phyloP scores from a whole-genome alignment of 1,139 yeast genomes.

The Saccharomyces hybrid region DNA sequence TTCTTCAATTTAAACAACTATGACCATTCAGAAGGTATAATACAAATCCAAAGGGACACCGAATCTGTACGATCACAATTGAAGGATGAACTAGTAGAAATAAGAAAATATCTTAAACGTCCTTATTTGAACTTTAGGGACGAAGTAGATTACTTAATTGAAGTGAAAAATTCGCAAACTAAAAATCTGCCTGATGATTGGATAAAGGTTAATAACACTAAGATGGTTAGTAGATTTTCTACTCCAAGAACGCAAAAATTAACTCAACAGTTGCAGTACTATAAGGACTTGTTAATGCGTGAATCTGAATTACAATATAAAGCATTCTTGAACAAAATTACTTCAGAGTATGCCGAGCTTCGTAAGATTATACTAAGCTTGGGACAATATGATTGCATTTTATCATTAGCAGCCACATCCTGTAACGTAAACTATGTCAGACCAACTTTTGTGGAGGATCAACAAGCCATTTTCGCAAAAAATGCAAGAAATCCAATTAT shows the following conservation, averaged over 20 bases:
- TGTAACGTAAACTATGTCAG: constrained; percentile 43
- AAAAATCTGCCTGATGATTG: constrained; percentile 62
- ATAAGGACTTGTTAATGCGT: constrained; percentile 49
- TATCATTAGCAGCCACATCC: constrained; percentile 58
- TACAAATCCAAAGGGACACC: constrained; percentile 38
- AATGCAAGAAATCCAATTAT: constrained; percentile 77
- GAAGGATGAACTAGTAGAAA: constrained; percentile 42
- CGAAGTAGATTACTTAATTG: constrained; percentile 65
- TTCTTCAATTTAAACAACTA: constrained; percentile 46
- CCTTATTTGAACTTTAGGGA: constrained; percentile 54
- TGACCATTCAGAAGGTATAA: constrained; percentile 38
- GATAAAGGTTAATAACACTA: constrained; percentile 69
- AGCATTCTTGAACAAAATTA: constrained; percentile 42
- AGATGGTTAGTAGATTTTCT: constrained; percentile 62
- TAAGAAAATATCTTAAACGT: constrained; percentile 44
- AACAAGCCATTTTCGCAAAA: constrained; percentile 45
- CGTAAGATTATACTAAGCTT: constrained; percentile 44
- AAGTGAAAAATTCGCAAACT: constrained; percentile 55
- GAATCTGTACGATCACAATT: constrained; percentile 38
- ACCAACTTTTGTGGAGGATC: constrained; percentile 50
- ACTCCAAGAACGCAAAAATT: constrained; percentile 50
- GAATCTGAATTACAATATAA: constrained; percentile 52
- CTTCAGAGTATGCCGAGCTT: constrained; percentile 44
- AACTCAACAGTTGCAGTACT: constrained; percentile 50
- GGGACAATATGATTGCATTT: constrained; percentile 63